Evolutionary conservation across 345 rosid genomes (phyloP).

Genomic region (Corchorus capsularis): DNA sequence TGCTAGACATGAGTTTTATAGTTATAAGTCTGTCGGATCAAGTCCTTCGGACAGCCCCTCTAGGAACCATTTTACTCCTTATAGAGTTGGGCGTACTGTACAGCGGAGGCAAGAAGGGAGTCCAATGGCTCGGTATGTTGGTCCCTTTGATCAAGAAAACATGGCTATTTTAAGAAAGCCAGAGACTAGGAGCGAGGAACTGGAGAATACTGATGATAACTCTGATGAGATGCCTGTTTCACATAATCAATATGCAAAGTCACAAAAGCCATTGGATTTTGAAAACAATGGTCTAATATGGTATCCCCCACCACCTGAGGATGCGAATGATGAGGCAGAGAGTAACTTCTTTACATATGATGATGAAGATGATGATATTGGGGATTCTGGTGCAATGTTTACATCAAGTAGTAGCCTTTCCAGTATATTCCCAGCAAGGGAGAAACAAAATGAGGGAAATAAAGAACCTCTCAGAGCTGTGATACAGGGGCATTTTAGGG

Average conservation of each 20-base stretch:
- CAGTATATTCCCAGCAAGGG: conserved; percentile 55
- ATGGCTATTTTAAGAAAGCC: conserved; percentile 61
- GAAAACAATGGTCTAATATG: conserved; percentile 83
- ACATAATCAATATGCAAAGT: conserved; percentile 40
- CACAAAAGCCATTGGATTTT: conserved; percentile 70
- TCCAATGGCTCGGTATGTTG: conserved; percentile 45
- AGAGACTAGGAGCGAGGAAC: conserved; percentile 45
- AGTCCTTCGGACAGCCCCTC: conserved; percentile 91
- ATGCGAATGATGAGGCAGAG: conserved; percentile 79
- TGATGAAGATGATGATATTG: conserved; percentile 86
- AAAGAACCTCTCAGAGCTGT: conserved; percentile 75
- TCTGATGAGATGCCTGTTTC: conserved; percentile 39
- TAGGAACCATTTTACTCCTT: conserved; percentile 78
- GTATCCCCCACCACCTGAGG: conserved; percentile 92
- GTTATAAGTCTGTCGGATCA: conserved; percentile 71
- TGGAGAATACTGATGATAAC: conserved; percentile 49
- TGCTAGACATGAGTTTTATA: conserved; percentile 69
- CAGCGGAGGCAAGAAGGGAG: conserved; percentile 67
- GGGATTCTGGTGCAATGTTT: conserved; percentile 74
- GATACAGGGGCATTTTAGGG: conserved; percentile 90
- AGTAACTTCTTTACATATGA: conserved; percentile 68
- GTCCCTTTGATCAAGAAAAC: conserved; percentile 56
- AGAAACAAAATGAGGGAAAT: conserved; percentile 62
- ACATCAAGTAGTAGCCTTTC: conserved; percentile 82
- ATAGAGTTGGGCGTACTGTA: conserved; percentile 71